Base-by-base conservation (phyloP, 2,329 filamentous ascomycete genomes). In the Trichoderma sp. region DNA sequence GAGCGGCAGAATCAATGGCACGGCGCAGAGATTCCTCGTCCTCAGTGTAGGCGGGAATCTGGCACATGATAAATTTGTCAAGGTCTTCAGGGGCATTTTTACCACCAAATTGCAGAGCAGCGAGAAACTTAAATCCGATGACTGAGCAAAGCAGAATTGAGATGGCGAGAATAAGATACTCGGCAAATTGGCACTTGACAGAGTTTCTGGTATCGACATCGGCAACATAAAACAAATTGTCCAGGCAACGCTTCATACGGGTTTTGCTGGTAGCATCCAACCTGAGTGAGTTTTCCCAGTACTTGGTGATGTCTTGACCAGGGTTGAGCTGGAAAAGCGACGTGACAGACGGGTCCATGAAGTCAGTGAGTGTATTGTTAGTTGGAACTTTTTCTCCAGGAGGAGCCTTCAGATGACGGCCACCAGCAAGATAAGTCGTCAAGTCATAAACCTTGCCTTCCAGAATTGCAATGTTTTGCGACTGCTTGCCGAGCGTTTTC, bases 21-120 rank as follows among this genome's bases (percentile, higher is more conserved):
- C 96, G 95, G 74, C 97, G 95, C 31, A 99, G 89, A 45, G 96
- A 98, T 0, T 99, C 97, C 84, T 99, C 97, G 82, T 98, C 97
- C 87, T 99, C 97, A 0, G 97, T 99, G 81, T 99, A 99, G 1
- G 95, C 97, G 0, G 97, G 97, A 76, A 99, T 96, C 84, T 98
- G 97, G 82, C 95, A 97, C 85, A 99, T 98, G 83, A 99, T 89
- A 83, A 99, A 99, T 83, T 99, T 99, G 85, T 99, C 97, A 35
- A 99, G 90, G 82, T 98, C 97, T 85, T 99, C 97, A 0, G 97
- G 97, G 50, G 96, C 87, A 78, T 94, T 98, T 87, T 97, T 98
- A 80, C 89, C 92, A 62, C 94, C 93, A 81, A 99, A 99, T 82
- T 99, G 97, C 75, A 99, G 89, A 8, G 97, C 97, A 38, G 97